Base-by-base conservation (phyloP, 2,329 filamentous ascomycete genomes). In the Fusarium gaditjirri region DNA sequence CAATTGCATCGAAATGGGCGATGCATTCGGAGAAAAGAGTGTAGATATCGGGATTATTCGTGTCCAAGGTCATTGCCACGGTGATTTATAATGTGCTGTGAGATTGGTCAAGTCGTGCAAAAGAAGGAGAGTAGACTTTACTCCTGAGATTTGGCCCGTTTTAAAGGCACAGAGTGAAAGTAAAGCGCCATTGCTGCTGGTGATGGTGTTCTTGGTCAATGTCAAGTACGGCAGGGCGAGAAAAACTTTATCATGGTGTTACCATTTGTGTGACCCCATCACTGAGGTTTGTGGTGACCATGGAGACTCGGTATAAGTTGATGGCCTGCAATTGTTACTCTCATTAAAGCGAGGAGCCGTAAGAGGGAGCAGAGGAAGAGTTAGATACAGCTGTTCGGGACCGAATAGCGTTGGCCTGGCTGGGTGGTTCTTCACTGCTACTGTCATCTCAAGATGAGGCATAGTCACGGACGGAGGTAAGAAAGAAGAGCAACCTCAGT, bases 231-330 rank as follows among this genome's bases (percentile, higher is more conserved):
- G 43, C 31, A 25, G 31, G 46, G 36, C 36, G 52, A 43, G 68
- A 55, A 69, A 63, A 52, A 29, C 35, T 43, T 58, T 59, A 54
- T 71, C 41, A 44, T 44, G 43, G 69, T 71, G 69, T 57, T 49
- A 59, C 68, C 63, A 10, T 56, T 39, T 50, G 69, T 71, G 69
- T 54, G 49, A 71, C 68, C 35, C 47, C 57, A 12, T 55, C 53
- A 68, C 53, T 58, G 41, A 68, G 25, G 38, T 41, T 59, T 31
- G 23, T 25, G 44, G 41, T n/a, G 38, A 33, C 21, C n/a, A 29
- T 54, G 35, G 35, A 49, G 47, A 43, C 33, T 68, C 33, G 31
- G 55, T 62, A 36, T 50, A 35, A 36, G 49, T 27, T 21, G 29
- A 33, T 43, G 42, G 43, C 33, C 39, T 14, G 56, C 39, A 21